These are phyloP conservation scores for Rhynchosporium graminicola DNA, from an alignment of 2,329 filamentous ascomycete species.

Conservation along the genomic window DNA sequence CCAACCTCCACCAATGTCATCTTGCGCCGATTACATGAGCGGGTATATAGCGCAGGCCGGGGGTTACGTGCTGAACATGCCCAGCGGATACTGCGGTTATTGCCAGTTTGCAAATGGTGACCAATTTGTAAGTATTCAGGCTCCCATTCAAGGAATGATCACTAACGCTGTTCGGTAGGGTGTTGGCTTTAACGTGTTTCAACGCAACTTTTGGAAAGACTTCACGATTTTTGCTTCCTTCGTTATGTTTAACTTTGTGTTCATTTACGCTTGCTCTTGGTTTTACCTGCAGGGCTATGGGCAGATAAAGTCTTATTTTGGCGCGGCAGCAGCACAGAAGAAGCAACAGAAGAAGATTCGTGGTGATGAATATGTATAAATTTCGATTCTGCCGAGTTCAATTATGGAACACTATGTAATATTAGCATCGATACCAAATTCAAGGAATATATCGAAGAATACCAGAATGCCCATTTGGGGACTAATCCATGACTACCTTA, in stretches of 20 bases:
- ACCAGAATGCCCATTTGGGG: no score
- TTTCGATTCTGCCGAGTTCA: background rate
- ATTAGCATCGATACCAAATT: no score
- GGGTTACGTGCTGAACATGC: background rate
- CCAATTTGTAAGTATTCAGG: slow-evolving; percentile 1
- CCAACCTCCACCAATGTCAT: background rate
- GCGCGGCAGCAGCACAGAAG: slow-evolving; percentile 4
- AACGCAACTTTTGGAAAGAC: background rate
- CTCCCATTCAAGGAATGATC: background rate
- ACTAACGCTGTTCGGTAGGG: slow-evolving; percentile 1
- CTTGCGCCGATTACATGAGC: background rate
- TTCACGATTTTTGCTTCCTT: background rate
- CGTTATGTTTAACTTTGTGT: slow-evolving; percentile 1
- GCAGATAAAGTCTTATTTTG: background rate
- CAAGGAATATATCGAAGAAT: no score
- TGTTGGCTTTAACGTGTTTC: background rate
- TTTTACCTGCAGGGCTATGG: slow-evolving; percentile 4
- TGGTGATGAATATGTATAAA: slow-evolving; percentile 1
- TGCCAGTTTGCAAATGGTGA: slow-evolving; percentile 8
- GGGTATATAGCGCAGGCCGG: background rate
- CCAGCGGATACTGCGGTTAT: background rate
- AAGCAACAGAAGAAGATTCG: background rate
- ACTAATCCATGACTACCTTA: no score
- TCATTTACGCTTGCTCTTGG: slow-evolving; percentile 4
- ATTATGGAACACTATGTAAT: background rate